Percentiles rank a stretch among this genome's conserved stretches.
Evolutionary conservation across 257 asterid species (phyloP).

Genomic region (Eucommia ulmoides): DNA sequence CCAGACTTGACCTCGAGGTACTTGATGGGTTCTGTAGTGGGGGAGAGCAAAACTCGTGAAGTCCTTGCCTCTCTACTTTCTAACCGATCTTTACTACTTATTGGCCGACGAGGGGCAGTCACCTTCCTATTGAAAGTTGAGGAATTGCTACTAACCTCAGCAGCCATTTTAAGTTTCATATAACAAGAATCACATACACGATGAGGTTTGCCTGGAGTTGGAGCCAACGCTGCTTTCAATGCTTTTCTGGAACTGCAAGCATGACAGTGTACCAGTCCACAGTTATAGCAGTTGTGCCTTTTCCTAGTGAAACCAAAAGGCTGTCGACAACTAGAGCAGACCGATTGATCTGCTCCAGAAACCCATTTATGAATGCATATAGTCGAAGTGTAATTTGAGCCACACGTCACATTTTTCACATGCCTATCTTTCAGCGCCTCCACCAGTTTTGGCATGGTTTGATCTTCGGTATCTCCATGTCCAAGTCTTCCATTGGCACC

Average conservation of each 20-base stretch:
- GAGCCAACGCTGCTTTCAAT: constrained; percentile 73
- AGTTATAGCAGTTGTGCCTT: constrained; percentile 74
- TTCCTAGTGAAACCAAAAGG: constrained; percentile 89
- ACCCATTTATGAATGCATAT: constrained; percentile 92
- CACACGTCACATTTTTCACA: constrained; percentile 74
- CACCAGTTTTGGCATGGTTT: constrained; percentile 51
- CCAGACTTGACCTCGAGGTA: constrained; percentile 70
- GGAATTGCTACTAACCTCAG: constrained; percentile 31
- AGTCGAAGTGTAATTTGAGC: constrained; percentile 67
- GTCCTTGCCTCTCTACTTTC: constrained; percentile 33
- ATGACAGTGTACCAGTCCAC: constrained; percentile 88
- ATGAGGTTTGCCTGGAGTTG: constrained; percentile 91
- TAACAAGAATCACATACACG: constrained; percentile 83
- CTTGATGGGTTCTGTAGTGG: constrained; percentile 65
- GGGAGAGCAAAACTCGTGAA: constrained; percentile 57
- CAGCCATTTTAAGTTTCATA: constrained; percentile 52
- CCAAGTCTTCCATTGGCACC: constrained; percentile 91
- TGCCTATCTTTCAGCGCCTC: constrained; percentile 75
- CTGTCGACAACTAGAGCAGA: constrained; percentile 71
- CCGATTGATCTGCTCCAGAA: constrained; percentile 83
- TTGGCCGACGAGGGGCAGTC: constrained; percentile 33
- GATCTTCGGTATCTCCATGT: constrained; percentile 70
- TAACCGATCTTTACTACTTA: constrained; percentile 26
- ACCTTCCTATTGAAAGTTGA: constrained; percentile 29
- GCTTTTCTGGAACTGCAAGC: constrained; percentile 92